Base-by-base conservation (phyloP, 179 eudicot genomes). In the Silene vulgaris region DNA sequence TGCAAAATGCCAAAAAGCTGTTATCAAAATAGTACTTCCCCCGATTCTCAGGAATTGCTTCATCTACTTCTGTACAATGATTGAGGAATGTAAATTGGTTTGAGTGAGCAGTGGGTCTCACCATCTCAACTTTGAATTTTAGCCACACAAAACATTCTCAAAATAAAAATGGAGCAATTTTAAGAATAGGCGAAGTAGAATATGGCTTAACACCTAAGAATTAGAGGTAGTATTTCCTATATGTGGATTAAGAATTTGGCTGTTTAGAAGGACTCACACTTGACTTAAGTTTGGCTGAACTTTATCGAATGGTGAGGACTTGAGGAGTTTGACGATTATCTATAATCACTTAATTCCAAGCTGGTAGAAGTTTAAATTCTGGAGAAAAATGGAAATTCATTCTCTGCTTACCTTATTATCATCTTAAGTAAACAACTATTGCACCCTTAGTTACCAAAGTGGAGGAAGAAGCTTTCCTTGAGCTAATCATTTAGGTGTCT, bases 281-380 rank as follows among this genome's bases (percentile, higher is more conserved):
- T 69, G 72, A 43, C 23, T 63, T 63, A 28, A 11, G 73, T 69
- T 45, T 28, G 19, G 50, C 23, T 71, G 74, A 71, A 28, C 74
- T 50, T 52, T 5, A 40, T 30, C 7, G 52, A n/a, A 56, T n/a
- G 60, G 20, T 16, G 20, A 14, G 60, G 19, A 56, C 52, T 45
- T 43, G 29, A 23, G 20, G 37, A 50, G 13, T 13, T 11, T 23
- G 74, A 43, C 12, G 23, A 5, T 68, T 52, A 50, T 50, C 40
- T 52, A 9, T 0, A 2, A 50, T 71, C n/a, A 5, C 14, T 5
- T 23, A 20, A 21, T 56, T n/a, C 50, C 26, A 13, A 50, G 43
- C 8, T 50, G 62, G 62, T 50, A 45, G 21, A 9, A 8, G 5
- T 69, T 69, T 43, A 28, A 23, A 20, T 0, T 26, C 2, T 71